phyloP scores from a whole-genome alignment of 148 eudicot genomes.

The Cornus florida region DNA sequence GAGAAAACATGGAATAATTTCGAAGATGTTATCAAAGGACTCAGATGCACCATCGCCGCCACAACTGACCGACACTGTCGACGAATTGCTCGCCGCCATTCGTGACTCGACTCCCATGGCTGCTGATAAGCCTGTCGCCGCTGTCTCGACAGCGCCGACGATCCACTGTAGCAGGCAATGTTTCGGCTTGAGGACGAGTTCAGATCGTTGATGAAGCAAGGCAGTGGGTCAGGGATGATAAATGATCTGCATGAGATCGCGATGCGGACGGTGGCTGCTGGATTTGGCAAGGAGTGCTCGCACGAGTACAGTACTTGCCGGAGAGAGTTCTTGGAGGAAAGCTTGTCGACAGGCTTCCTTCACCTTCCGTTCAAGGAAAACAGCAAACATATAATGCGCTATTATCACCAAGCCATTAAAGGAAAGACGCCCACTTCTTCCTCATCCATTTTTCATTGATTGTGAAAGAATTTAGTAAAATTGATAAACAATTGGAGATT shows the following conservation, averaged over 20 bases:
- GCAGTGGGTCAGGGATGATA: slow-evolving; percentile 56
- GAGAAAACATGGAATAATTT: too few relatives aligned
- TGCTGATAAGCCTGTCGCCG: slow-evolving; percentile 38
- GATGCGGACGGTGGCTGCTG: slow-evolving; percentile 70
- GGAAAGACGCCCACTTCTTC: too few relatives aligned
- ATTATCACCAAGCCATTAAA: too few relatives aligned
- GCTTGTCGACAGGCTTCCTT: slow-evolving; percentile 35
- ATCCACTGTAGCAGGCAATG: slow-evolving; percentile 62
- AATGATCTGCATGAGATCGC: slow-evolving; percentile 71
- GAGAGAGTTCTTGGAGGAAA: slow-evolving; percentile 78
- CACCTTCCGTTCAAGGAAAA: too few relatives aligned
- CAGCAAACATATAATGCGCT: too few relatives aligned
- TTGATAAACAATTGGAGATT: too few relatives aligned
- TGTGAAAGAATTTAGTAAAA: too few relatives aligned
- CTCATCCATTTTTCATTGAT: too few relatives aligned
- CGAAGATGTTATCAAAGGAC: too few relatives aligned
- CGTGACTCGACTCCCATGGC: slow-evolving; percentile 55
- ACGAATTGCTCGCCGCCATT: slow-evolving; percentile 46
- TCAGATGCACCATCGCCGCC: too few relatives aligned
- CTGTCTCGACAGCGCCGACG: slow-evolving; percentile 64
- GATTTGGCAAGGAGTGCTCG: slow-evolving; percentile 70
- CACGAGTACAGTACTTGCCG: slow-evolving; percentile 68
- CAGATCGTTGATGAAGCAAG: slow-evolving; percentile 39
- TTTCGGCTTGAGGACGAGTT: slow-evolving; percentile 43
- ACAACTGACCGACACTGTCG: slow-evolving; percentile 30